Conservation (phyloP, 1,284 basidiomycete genomes). For the Sporisorium graminicola region DNA sequence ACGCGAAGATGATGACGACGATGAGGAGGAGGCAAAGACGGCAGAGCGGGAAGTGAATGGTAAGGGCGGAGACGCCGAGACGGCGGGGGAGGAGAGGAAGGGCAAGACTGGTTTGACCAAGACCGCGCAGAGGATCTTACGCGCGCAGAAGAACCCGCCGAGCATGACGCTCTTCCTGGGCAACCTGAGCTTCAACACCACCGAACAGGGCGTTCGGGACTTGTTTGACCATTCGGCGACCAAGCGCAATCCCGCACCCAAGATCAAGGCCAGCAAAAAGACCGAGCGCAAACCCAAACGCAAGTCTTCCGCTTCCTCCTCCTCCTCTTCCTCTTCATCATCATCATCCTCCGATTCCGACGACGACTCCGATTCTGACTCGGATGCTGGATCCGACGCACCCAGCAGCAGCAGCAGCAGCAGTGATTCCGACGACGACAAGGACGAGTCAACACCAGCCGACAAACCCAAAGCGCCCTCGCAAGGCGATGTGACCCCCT, state of each 20-base stretch:
- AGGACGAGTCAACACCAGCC: no score
- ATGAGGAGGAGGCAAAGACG: not conserved
- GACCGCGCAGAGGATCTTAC: conserved; percentile 83
- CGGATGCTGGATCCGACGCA: conserved; percentile 14
- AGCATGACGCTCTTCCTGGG: conserved; percentile 87
- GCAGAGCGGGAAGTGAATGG: not conserved
- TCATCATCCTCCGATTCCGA: conserved; percentile 58
- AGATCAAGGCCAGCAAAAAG: conserved; percentile 16
- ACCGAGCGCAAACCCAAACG: conserved; percentile 24
- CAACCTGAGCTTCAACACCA: conserved; percentile 89
- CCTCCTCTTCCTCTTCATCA: conserved; percentile 18
- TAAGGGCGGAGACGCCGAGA: no score
- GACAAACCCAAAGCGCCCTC: not conserved
- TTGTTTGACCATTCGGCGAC: conserved; percentile 75
- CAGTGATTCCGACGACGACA: no score
- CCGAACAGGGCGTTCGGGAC: conserved; percentile 77
- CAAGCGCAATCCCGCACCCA: conserved; percentile 34
- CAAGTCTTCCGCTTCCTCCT: conserved; percentile 41
- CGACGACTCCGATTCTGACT: conserved; percentile 36
- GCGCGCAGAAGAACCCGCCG: conserved; percentile 84
- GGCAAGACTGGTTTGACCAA: conserved; percentile 75
- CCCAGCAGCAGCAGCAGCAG: no score
- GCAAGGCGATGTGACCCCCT: conserved; percentile 17
- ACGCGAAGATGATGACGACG: not conserved
- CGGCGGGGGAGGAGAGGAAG: conserved; percentile 13